Evolutionary conservation across 2,329 filamentous ascomycete species (phyloP).

Genomic region (Cercospora sp.): DNA sequence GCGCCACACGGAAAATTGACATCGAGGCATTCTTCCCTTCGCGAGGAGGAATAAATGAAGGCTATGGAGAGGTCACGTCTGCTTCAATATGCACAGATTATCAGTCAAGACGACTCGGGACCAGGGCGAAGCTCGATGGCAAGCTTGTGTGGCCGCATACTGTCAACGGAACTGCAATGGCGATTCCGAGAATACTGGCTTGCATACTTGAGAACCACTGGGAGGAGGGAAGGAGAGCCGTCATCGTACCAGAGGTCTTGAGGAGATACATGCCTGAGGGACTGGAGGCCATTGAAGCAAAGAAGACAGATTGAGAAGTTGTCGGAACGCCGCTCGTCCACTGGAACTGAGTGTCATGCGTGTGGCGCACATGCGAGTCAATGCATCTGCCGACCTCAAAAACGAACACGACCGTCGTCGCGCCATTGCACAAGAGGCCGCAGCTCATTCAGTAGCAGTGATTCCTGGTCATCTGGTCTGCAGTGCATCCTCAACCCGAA

Average conservation of each 20-base stretch:
- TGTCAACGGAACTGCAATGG: constrained; percentile 89
- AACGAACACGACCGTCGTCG: not conserved
- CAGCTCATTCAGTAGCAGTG: not conserved
- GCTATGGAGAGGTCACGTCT: constrained; percentile 92
- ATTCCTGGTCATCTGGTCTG: not conserved
- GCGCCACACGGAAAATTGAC: constrained; percentile 81
- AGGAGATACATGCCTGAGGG: constrained; percentile 70
- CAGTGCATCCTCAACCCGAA: not conserved
- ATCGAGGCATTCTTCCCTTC: constrained; percentile 95
- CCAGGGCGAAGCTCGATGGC: constrained; percentile 61
- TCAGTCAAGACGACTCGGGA: constrained; percentile 79
- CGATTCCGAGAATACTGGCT: constrained; percentile 84
- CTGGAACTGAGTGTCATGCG: not conserved
- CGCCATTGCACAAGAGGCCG: not conserved
- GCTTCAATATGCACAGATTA: constrained; percentile 94
- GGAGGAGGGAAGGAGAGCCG: constrained; percentile 66
- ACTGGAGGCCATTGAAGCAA: constrained; percentile 17
- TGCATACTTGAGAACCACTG: constrained; percentile 89
- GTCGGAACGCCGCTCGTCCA: not conserved
- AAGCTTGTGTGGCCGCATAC: constrained; percentile 79
- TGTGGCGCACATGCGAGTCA: not conserved
- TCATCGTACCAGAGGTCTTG: constrained; percentile 76
- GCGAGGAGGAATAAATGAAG: constrained; percentile 61
- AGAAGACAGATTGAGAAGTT: not conserved
- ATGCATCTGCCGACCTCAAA: not conserved